These are phyloP conservation scores for Lichtheimia ornata DNA, from an alignment of 371 early-diverging fungal genomes.

Conservation along the genomic window DNA sequence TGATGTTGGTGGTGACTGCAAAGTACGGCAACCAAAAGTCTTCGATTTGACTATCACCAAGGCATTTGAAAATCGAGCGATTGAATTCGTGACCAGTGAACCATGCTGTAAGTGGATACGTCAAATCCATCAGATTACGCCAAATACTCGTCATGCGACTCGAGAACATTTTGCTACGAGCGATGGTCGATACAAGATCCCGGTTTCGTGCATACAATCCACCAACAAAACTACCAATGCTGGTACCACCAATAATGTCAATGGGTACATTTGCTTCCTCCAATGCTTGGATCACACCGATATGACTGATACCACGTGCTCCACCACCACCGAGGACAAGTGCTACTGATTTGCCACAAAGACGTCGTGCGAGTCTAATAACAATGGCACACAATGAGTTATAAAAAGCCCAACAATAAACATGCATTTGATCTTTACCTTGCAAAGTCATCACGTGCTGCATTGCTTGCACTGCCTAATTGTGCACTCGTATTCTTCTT, in stretches of 20 bases:
- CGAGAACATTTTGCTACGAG: conserved; percentile 85
- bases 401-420: neutral
- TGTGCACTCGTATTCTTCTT: conserved; percentile 28
- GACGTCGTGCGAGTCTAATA: conserved; percentile 86
- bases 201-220: conserved; percentile 93
- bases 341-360: conserved; percentile 95
- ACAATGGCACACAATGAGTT: too few species aligned
- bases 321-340: conserved; percentile 99
- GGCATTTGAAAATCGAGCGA: conserved; percentile 93
- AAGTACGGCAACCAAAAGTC: conserved; percentile 98
- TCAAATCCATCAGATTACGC: conserved; percentile 92
- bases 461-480: conserved; percentile 26
- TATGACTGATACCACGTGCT: conserved; percentile 96
- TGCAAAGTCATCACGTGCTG: conserved; percentile 68
- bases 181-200: conserved; percentile 87
- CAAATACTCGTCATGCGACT: conserved; percentile 83
- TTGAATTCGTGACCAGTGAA: conserved; percentile 96
- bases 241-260: conserved; percentile 98
- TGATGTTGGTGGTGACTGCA: conserved; percentile 97
- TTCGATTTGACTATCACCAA: conserved; percentile 93
- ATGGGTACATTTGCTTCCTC: conserved; percentile 99
- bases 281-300: conserved; percentile 95
- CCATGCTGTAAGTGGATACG: conserved; percentile 93
- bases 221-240: conserved; percentile 97
- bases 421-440: conserved; percentile 24